Conservation (phyloP, 371 early-diverging fungal genomes). For the Smittium mucronatum region DNA sequence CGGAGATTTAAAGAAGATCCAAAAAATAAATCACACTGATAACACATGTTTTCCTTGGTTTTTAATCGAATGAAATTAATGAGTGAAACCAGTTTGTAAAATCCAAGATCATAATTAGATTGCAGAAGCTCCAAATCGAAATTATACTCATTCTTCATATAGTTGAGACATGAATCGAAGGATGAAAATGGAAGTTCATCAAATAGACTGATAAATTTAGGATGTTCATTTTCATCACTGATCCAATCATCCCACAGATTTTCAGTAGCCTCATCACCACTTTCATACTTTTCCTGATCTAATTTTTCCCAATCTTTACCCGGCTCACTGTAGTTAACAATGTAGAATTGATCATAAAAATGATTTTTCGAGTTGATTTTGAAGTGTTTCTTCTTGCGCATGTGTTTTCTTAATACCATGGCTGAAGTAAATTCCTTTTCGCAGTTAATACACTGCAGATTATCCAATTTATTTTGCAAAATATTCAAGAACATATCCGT, state of each 20-base stretch:
- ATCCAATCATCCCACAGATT: slow-evolving; percentile 69
- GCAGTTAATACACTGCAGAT: slow-evolving; percentile 84
- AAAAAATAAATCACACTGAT: slow-evolving; percentile 45
- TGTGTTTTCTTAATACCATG: slow-evolving; percentile 83
- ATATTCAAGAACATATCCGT: slow-evolving; percentile 72
- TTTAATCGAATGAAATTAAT: slow-evolving; percentile 80
- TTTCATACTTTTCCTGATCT: slow-evolving; percentile 64
- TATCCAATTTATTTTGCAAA: slow-evolving; percentile 61
- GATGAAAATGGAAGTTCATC: slow-evolving; percentile 47
- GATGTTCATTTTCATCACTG: slow-evolving; percentile 36
- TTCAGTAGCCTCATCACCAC: slow-evolving; percentile 53
- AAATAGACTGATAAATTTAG: slow-evolving; percentile 47
- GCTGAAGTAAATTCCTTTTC: slow-evolving; percentile 82
- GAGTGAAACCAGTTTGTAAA: slow-evolving; percentile 69
- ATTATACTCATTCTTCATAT: slow-evolving; percentile 55
- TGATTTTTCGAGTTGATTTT: slow-evolving; percentile 80
- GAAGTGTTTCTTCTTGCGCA: slow-evolving; percentile 98
- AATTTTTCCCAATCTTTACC: slow-evolving; percentile 82
- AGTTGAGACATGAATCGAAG: slow-evolving; percentile 50
- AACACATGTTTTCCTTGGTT: slow-evolving; percentile 51
- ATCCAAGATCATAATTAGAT: slow-evolving; percentile 44
- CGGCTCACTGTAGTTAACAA: slow-evolving; percentile 85
- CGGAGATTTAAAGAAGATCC: slow-evolving; percentile 36
- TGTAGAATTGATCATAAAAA: slow-evolving; percentile 85
- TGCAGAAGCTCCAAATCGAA: slow-evolving; percentile 60